Evolutionary conservation across 2,329 filamentous ascomycete genomes (phyloP).

Genomic region (Stagonosporopsis vannaccii): DNA sequence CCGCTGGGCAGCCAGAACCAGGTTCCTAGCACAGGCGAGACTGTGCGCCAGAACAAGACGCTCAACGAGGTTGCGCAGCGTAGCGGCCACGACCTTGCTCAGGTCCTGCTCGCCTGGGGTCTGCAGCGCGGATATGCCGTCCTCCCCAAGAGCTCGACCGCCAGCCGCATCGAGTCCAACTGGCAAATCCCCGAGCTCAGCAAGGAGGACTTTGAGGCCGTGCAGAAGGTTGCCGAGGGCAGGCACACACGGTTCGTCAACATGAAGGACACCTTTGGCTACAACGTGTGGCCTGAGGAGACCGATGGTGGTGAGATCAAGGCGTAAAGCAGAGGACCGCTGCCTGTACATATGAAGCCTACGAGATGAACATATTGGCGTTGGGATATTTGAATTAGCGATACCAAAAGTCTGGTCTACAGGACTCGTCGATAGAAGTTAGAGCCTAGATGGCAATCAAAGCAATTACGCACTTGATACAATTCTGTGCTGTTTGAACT

Average conservation of each 20-base stretch:
- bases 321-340: too few relatives aligned
- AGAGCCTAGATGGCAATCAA: conserved; percentile 18
- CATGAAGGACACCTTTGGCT: conserved; percentile 83
- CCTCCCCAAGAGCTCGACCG: conserved; percentile 53
- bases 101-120: conserved; percentile 84
- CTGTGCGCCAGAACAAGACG: conserved; percentile 70
- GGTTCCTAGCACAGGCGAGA: conserved; percentile 72
- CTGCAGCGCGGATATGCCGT: conserved; percentile 71
- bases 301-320: conserved; percentile 38
- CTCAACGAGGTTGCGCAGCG: conserved; percentile 73
- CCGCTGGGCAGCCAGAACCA: conserved; percentile 74
- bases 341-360: not conserved
- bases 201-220: conserved; percentile 62
- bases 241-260: conserved; percentile 77
- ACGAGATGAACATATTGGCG: conserved; percentile 5
- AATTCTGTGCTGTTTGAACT: too few relatives aligned
- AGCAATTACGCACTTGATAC: too few relatives aligned
- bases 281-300: conserved; percentile 65
- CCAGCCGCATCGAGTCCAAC: conserved; percentile 63
- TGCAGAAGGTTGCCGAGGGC: conserved; percentile 70
- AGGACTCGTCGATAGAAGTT: conserved; percentile 14
- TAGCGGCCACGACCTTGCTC: conserved; percentile 76
- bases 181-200: conserved; percentile 67
- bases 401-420: conserved; percentile 32
- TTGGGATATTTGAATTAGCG: conserved; percentile 25